phyloP scores from a whole-genome alignment of 1,139 yeast genomes.

The Magnusiomyces magnusii region DNA sequence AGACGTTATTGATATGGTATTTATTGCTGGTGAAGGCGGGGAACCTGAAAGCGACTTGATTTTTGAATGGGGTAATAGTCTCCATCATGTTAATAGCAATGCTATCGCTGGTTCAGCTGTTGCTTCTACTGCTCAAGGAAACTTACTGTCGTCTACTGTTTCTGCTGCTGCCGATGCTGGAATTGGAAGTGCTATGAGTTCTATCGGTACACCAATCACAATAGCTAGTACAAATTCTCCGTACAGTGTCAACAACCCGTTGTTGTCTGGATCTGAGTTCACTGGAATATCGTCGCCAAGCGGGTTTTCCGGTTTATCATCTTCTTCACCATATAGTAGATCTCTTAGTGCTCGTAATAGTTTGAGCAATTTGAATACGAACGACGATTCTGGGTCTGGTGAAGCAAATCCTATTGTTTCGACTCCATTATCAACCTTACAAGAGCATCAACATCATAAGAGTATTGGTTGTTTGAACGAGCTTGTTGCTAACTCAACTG shows the following conservation, averaged over 20 bases:
- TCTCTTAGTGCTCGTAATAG: neutral
- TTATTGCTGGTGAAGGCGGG: slow-evolving; percentile 59
- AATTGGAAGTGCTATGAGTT: neutral
- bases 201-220: neutral
- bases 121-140: neutral
- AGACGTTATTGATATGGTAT: slow-evolving; percentile 16
- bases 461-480: neutral
- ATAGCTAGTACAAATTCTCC: neutral
- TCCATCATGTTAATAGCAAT: slow-evolving; percentile 25
- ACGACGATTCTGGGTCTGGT: neutral
- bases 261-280: neutral
- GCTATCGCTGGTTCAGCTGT: neutral
- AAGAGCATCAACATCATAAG: neutral
- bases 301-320: neutral
- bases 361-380: neutral
- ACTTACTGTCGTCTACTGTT: neutral
- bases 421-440: slow-evolving; percentile 16
- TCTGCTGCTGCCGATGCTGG: neutral
- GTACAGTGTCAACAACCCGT: neutral
- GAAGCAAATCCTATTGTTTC: slow-evolving; percentile 2
- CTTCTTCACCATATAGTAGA: neutral
- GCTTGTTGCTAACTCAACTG: neutral
- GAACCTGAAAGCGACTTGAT: slow-evolving; percentile 54
- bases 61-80: slow-evolving; percentile 49
- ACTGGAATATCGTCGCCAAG: neutral